Evolutionary conservation across 1,284 basidiomycete species (phyloP).

Genomic region (Malassezia arunalokei): DNA sequence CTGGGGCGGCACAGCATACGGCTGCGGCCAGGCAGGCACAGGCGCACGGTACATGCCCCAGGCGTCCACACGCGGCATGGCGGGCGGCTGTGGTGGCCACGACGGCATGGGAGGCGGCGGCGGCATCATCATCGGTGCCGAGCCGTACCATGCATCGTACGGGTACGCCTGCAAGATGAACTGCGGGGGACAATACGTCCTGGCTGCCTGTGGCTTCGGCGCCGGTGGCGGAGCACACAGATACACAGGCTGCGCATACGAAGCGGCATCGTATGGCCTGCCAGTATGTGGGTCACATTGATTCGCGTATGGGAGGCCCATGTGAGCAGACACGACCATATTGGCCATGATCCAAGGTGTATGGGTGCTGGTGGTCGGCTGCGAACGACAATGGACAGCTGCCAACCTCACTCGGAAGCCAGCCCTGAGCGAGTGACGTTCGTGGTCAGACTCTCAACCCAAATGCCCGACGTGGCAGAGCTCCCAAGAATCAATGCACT

Average conservation of each 20-base stretch:
- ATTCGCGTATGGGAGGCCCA: background rate
- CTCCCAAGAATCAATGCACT: background rate
- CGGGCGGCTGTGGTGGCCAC: background rate
- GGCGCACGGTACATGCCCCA: background rate
- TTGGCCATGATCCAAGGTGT: background rate
- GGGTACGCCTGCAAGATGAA: background rate
- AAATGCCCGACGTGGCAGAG: background rate
- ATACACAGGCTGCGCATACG: background rate
- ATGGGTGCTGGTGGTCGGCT: background rate
- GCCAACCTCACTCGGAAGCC: background rate
- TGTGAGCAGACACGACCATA: background rate
- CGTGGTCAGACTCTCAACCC: background rate
- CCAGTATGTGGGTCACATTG: background rate
- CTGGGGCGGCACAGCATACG: background rate
- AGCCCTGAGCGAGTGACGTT: background rate
- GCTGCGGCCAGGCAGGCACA: background rate
- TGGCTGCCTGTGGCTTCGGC: background rate
- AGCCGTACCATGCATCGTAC: background rate
- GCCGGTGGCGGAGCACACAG: slow-evolving; percentile 5
- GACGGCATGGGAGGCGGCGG: background rate
- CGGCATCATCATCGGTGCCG: background rate
- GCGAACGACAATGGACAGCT: background rate
- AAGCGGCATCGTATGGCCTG: background rate
- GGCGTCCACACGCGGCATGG: background rate
- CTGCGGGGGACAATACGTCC: background rate